Conservation (phyloP, 176 grass and related monocot species). For the Melocanna baccifera region DNA sequence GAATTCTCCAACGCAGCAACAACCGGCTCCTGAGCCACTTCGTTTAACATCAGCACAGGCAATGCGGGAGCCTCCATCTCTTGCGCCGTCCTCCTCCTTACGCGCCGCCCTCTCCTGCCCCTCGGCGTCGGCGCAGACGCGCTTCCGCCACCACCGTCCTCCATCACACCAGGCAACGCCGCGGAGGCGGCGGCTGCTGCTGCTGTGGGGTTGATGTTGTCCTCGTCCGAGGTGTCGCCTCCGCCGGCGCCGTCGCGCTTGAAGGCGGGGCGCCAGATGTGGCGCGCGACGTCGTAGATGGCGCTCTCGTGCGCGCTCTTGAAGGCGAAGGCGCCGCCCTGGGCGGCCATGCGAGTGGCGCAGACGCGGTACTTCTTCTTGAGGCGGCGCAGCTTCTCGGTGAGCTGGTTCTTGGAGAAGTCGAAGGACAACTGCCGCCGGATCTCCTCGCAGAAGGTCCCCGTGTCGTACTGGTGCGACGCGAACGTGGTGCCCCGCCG, state of each 20-base stretch:
- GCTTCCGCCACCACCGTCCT: slow-evolving; percentile 17
- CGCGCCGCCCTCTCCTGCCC: slow-evolving; percentile 44
- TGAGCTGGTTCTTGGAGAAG: slow-evolving; percentile 88
- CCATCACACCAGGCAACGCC: not conserved
- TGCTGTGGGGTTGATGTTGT: slow-evolving; percentile 49
- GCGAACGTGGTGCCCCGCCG: slow-evolving; percentile 86
- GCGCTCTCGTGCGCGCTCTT: slow-evolving; percentile 67
- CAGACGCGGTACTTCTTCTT: slow-evolving; percentile 93
- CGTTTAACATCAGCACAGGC: slow-evolving; percentile 1
- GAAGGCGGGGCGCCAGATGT: slow-evolving; percentile 73
- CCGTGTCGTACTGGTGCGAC: slow-evolving; percentile 92
- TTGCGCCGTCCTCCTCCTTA: slow-evolving; percentile 45
- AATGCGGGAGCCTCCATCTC: slow-evolving; percentile 32
- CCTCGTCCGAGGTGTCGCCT: slow-evolving; percentile 67
- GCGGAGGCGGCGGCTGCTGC: not conserved
- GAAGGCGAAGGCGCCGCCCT: slow-evolving; percentile 58
- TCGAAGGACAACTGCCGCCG: slow-evolving; percentile 64
- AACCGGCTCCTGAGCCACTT: slow-evolving; percentile 9
- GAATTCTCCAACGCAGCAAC: slow-evolving; percentile 38
- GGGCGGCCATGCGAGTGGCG: slow-evolving; percentile 47
- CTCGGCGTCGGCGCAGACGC: slow-evolving; percentile 32
- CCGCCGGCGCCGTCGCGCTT: slow-evolving; percentile 45
- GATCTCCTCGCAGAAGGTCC: slow-evolving; percentile 89
- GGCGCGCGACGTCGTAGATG: slow-evolving; percentile 74
- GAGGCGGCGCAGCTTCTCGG: slow-evolving; percentile 92